These are phyloP conservation scores for Aureobasidium sp. DNA, from an alignment of 2,329 filamentous ascomycete species.

Conservation along the genomic window DNA sequence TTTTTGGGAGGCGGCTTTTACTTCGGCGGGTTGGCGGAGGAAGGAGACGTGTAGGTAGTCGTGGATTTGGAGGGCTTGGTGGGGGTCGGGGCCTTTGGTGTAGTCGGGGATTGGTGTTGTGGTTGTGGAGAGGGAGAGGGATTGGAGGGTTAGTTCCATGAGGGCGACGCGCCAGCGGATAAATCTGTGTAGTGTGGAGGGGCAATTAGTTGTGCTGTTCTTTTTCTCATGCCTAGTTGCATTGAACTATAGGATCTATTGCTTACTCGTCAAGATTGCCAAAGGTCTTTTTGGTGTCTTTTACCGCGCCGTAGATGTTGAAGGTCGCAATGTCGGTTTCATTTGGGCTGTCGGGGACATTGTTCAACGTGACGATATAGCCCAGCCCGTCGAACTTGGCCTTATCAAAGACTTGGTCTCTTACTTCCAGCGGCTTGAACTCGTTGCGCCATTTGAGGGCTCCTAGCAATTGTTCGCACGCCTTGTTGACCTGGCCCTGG, in stretches of 20 bases:
- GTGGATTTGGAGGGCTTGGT: constrained; percentile 88
- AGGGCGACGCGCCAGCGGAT: constrained; percentile 82
- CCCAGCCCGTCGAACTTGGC: constrained; percentile 71
- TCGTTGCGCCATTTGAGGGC: constrained; percentile 79
- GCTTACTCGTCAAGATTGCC: constrained; percentile 72
- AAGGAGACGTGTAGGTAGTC: constrained; percentile 88
- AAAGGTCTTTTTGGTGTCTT: constrained; percentile 74
- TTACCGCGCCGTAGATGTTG: constrained; percentile 88
- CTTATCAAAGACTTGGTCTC: constrained; percentile 55
- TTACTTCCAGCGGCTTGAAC: constrained; percentile 61
- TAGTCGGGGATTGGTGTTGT: constrained; percentile 66
- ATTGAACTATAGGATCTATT: too few relatives aligned
- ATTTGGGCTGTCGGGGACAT: constrained; percentile 45
- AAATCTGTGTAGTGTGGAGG: constrained; percentile 51
- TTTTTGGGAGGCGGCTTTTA: constrained; percentile 70
- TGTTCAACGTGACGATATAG: constrained; percentile 67
- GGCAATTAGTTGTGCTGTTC: too few relatives aligned
- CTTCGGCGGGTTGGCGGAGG: constrained; percentile 68
- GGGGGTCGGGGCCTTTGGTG: constrained; percentile 61
- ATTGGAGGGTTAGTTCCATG: constrained; percentile 77
- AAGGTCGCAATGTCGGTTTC: constrained; percentile 69
- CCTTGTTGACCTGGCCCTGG: constrained; percentile 63
- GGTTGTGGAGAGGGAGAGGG: constrained; percentile 63
- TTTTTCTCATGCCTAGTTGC: too few relatives aligned
- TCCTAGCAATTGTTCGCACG: constrained; percentile 68